Conservation (phyloP, 2,329 filamentous ascomycete species). For the Colletotrichum sp. region DNA sequence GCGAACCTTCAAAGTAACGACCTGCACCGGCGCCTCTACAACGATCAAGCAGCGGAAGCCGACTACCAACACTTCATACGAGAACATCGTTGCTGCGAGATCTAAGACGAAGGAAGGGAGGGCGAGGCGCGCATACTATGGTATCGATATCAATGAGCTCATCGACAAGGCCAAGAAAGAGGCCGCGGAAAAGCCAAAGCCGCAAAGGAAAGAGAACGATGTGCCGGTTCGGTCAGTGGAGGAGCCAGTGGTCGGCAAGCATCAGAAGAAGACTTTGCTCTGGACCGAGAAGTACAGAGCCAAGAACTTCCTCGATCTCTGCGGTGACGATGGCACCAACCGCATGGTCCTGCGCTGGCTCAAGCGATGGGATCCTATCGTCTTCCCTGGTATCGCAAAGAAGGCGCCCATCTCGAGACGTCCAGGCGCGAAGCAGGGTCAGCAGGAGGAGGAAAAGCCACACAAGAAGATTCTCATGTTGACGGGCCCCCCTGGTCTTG, state of each 20-base stretch:
- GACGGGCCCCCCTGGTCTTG: constrained; percentile 89
- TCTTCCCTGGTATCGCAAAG: constrained; percentile 80
- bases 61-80: constrained; percentile 58
- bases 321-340: constrained; percentile 94
- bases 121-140: constrained; percentile 83
- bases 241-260: constrained; percentile 35
- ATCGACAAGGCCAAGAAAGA: constrained; percentile 74
- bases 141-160: constrained; percentile 87
- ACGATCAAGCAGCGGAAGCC: constrained; percentile 61
- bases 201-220: constrained; percentile 28
- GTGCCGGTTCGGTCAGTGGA: constrained; percentile 50
- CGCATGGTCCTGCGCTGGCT: constrained; percentile 90
- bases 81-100: constrained; percentile 70
- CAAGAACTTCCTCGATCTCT: constrained; percentile 87
- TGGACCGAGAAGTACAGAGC: constrained; percentile 99
- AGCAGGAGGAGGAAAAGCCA: constrained; percentile 67
- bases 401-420: constrained; percentile 52
- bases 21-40: constrained; percentile 62
- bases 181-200: constrained; percentile 39
- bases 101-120: constrained; percentile 71
- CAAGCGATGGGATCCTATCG: constrained; percentile 90
- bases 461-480: constrained; percentile 90
- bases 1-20: constrained; percentile 48
- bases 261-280: constrained; percentile 62
- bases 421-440: constrained; percentile 45